Evolutionary conservation across 2,329 filamentous ascomycete species (phyloP).

Genomic region (Trichoderma semiorbis): DNA sequence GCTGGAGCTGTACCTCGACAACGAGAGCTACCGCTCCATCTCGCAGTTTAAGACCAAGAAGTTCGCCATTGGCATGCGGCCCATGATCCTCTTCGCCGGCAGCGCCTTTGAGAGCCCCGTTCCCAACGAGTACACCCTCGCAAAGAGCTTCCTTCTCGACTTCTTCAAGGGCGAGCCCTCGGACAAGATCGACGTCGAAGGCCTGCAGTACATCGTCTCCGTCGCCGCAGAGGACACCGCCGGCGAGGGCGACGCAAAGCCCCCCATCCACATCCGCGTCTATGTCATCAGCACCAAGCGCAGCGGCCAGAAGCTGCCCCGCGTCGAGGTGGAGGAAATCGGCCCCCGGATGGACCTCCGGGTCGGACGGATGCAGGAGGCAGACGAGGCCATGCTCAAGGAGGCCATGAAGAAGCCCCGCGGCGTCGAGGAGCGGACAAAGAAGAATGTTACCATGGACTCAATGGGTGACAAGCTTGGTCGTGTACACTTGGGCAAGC

Average conservation of each 20-base stretch:
- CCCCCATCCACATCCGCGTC: constrained; percentile 65
- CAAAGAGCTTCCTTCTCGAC: constrained; percentile 84
- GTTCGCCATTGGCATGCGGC: constrained; percentile 77
- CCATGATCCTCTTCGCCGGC: constrained; percentile 87
- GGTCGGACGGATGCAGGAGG: constrained; percentile 74
- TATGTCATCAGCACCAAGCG: constrained; percentile 86
- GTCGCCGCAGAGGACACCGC: constrained; percentile 68
- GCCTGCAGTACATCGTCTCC: constrained; percentile 84
- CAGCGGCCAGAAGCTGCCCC: constrained; percentile 79
- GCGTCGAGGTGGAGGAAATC: constrained; percentile 93
- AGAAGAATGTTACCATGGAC: constrained; percentile 96
- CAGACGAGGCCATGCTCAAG: constrained; percentile 78
- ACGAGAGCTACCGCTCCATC: constrained; percentile 65
- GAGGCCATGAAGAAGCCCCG: constrained; percentile 85
- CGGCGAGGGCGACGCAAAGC: constrained; percentile 46
- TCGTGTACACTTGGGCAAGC: constrained; percentile 83
- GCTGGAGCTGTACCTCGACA: constrained; percentile 83
- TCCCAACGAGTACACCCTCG: constrained; percentile 73
- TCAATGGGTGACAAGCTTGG: constrained; percentile 94
- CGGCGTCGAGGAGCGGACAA: constrained; percentile 69
- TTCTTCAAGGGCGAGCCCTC: constrained; percentile 78
- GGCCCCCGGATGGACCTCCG: constrained; percentile 91
- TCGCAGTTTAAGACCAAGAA: constrained; percentile 74
- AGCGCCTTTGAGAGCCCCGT: constrained; percentile 82
- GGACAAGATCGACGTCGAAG: constrained; percentile 88